Evolutionary conservation across 1,284 basidiomycete genomes (phyloP), one percentile per base, ranked within the genome.

Genomic region (Anthracocystis panici-leucophaei): DNA sequence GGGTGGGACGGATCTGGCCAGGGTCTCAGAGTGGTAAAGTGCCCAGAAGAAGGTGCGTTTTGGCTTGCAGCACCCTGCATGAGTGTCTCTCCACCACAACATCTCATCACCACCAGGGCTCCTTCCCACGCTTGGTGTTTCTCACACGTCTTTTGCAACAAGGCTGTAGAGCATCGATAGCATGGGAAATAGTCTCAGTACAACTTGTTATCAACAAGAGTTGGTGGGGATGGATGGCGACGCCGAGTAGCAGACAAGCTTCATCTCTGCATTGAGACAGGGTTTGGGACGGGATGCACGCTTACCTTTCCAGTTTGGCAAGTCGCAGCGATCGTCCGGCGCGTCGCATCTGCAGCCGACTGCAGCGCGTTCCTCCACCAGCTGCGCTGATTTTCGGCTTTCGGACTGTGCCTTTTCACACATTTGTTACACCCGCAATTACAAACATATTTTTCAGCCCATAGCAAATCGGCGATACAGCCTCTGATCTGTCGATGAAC

Each of bases 291-390:
- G 16, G 16, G 41, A 59, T 70, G 68, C 68, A 70, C 10, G 68
- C 68, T 70, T 65, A 70, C 48, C 50, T 48, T 31, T 50, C 20
- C 18, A 41, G 14, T 25, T 27, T 5, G n/a, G 35, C 18, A 0
- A 38, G 21, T 46, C 49, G 49, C 59, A 55, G 53, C 68, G 63
- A 71, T 71, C 63, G 63, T 62, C 58, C 44, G 46, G 63, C 68
- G 63, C 68, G 68, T 65, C 58, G 56, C 46, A 45, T 42, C 31
- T 57, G 68, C 68, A 70, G 57, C 53, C 45, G 38, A 45, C 48
- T 58, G 56, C 52, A 62, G 35, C 35, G 35, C 35, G 35, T 38
- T 38, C 35, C 35, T 38, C 12, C 35, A 38, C 14, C 35, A 16
- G 31, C 31, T 14, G 35, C 14, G 35, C 3, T 38, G 35, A 14